Conservation (phyloP, 2,329 filamentous ascomycete genomes). For the Elsinoe necatrix region DNA sequence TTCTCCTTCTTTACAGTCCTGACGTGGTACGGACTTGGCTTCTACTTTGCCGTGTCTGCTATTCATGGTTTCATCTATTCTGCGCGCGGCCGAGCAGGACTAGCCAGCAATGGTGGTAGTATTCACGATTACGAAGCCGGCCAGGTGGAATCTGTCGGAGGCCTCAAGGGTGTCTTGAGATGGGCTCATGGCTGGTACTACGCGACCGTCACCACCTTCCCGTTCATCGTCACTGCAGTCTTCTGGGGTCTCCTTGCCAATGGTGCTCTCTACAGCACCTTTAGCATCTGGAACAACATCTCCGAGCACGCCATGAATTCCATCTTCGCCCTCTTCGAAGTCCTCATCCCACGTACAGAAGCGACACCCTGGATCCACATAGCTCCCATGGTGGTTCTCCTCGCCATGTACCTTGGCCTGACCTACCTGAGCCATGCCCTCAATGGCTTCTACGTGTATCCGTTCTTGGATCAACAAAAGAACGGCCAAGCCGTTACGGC, state of each 20-base stretch:
- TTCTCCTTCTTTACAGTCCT: slow-evolving; percentile 81
- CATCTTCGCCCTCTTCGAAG: slow-evolving; percentile 65
- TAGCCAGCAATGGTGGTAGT: slow-evolving; percentile 32
- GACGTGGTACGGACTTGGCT: slow-evolving; percentile 73
- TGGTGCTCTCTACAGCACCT: slow-evolving; percentile 28
- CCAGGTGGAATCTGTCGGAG: not conserved
- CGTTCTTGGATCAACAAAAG: slow-evolving; percentile 56
- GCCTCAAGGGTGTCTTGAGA: slow-evolving; percentile 25
- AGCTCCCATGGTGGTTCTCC: slow-evolving; percentile 58
- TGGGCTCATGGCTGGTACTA: slow-evolving; percentile 35
- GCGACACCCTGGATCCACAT: slow-evolving; percentile 58
- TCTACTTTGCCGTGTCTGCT: slow-evolving; percentile 64
- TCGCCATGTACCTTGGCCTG: slow-evolving; percentile 62
- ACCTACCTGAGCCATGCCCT: slow-evolving; percentile 65
- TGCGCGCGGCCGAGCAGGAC: slow-evolving; percentile 30
- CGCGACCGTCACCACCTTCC: slow-evolving; percentile 35
- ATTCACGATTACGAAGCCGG: not conserved
- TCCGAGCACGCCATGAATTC: slow-evolving; percentile 70
- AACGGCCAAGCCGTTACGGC: slow-evolving; percentile 47
- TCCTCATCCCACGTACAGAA: slow-evolving; percentile 57
- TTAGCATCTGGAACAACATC: slow-evolving; percentile 49
- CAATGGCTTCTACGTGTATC: slow-evolving; percentile 67
- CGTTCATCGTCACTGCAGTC: slow-evolving; percentile 39
- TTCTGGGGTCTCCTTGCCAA: slow-evolving; percentile 36
- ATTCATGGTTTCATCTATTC: slow-evolving; percentile 61